These are phyloP conservation scores for Paecilomyces niveus DNA, from an alignment of 2,329 filamentous ascomycete genomes.

Conservation along the genomic window DNA sequence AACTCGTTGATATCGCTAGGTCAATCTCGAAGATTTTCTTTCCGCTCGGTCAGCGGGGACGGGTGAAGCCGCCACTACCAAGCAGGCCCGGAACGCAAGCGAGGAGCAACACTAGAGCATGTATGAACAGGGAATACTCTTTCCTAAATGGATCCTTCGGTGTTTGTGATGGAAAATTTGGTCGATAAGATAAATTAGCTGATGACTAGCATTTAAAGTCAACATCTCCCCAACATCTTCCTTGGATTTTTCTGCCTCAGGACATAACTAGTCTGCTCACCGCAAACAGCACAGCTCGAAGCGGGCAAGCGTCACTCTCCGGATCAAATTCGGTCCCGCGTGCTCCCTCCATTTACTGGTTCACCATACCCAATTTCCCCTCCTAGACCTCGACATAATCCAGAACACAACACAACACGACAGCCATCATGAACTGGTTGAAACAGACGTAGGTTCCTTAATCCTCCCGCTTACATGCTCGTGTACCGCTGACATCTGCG, in stretches of 20 bases:
- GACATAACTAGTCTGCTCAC: background rate
- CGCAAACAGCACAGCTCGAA: background rate
- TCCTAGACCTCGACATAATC: background rate
- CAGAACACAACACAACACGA: background rate
- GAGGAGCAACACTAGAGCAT: background rate
- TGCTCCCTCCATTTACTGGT: background rate
- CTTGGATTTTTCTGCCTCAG: background rate
- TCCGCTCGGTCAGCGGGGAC: background rate
- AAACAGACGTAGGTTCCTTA: conserved; percentile 70
- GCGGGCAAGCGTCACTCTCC: background rate
- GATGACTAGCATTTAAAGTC: too few relatives aligned
- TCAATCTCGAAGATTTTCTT: background rate
- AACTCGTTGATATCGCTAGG: background rate
- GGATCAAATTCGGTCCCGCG: background rate
- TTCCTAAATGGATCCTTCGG: background rate
- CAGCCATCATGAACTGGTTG: conserved; percentile 83
- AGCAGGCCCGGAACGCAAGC: background rate
- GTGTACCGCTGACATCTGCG: conserved; percentile 8
- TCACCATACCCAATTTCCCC: background rate
- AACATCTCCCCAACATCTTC: background rate
- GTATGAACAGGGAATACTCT: background rate
- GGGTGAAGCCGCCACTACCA: background rate
- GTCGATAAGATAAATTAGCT: background rate
- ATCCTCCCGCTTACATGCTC: conserved; percentile 4
- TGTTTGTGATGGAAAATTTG: background rate